Base-by-base conservation (phyloP, 1,139 yeast genomes). In the Pichia sp. region DNA sequence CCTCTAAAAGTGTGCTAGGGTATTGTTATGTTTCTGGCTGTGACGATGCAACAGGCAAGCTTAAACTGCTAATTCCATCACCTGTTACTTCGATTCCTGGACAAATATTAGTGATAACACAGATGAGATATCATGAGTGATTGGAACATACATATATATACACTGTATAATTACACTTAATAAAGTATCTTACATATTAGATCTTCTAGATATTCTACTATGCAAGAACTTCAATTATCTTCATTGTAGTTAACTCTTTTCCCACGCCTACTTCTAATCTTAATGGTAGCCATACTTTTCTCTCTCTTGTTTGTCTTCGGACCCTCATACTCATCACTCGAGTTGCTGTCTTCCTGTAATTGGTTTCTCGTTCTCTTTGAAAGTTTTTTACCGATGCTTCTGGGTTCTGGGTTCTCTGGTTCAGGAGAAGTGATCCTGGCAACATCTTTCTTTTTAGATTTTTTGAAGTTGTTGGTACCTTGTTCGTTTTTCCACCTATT, bases 1-100 rank as follows among this genome's bases (percentile, higher is more conserved):
- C 59, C n/a, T 49, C 49, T 8, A 59, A 55, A 42, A 54, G 60
- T 15, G 59, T 64, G n/a, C 42, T 63, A 8, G 72, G 72, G 2
- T 80, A 76, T 62, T 75, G 78, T 5, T 82, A 80, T 61, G 76
- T 80, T 4, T 71, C 78, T 5, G 74, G 75, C 55, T 76, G 73
- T 54, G 84, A 80, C 58, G 97, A 92, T 60, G 74, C 80, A 19
- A 85, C 85, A 65, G 78, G 80, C 15, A 85, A 81, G 61, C 68
- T 90, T 59, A 85, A 85, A 64, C 77, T 93, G 5, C 75, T 92
- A 60, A 77, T 90, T 61, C 98, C 99, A 0, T 86, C 88, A 29
- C 97, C 96, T 1, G 96, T 96, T 0, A 49, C 61, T 8, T 56
- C 60, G 11, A 73, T 90, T 43, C 99, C 99, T 0, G 73, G 77